Evolutionary conservation across 768 basidiomycete species (phyloP).

Genomic region (Boletus subcaerulescens): DNA sequence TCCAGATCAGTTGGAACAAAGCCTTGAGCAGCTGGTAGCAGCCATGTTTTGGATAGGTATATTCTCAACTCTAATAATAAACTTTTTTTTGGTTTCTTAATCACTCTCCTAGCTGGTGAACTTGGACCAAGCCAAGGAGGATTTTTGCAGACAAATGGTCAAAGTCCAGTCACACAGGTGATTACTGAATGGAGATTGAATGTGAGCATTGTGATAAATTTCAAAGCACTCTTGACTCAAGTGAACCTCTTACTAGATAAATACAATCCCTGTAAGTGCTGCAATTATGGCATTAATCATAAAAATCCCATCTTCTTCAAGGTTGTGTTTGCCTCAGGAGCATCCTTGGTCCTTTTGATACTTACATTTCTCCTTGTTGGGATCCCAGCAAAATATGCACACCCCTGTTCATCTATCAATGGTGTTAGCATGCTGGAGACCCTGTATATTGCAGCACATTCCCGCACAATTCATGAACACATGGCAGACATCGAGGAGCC

Average conservation of each 20-base stretch:
- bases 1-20: not conserved
- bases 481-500: not conserved
- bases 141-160: not conserved
- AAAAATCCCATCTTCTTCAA: not conserved
- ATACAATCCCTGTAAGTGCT: constrained; percentile 11
- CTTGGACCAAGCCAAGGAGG: constrained; percentile 3
- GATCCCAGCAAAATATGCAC: not conserved
- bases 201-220: not conserved
- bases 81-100: no score
- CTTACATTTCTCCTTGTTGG: not conserved
- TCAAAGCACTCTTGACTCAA: not conserved
- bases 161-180: constrained; percentile 6
- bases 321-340: not conserved
- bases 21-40: constrained; percentile 1
- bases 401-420: not conserved
- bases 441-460: constrained; percentile 9
- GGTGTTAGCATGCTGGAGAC: constrained; percentile 11
- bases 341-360: constrained; percentile 3
- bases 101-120: constrained; percentile 2
- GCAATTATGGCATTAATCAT: no score
- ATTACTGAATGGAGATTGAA: constrained; percentile 11
- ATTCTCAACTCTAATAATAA: no score
- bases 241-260: constrained; percentile 1
- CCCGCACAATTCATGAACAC: not conserved
- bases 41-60: constrained; percentile 7